Conservation (phyloP, 495 filamentous ascomycete species). For the Hyaloscypha bicolor region DNA sequence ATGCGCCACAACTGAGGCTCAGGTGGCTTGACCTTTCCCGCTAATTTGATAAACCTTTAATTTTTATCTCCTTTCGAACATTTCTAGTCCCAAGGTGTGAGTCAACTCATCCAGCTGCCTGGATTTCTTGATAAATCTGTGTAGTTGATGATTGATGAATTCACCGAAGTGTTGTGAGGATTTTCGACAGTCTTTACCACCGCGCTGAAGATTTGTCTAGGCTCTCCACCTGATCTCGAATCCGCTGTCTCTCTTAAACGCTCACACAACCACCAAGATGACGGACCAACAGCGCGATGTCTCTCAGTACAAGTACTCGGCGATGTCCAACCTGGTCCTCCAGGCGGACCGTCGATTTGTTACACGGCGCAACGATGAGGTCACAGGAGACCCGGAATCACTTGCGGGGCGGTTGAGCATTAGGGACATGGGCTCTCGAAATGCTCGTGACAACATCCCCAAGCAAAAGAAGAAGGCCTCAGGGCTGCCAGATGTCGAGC, state of each 20-base stretch:
- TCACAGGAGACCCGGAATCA: constrained; percentile 96
- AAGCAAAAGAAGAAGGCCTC: constrained; percentile 73
- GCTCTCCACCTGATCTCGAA: constrained; percentile 3
- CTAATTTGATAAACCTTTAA: neutral
- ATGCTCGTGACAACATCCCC: constrained; percentile 76
- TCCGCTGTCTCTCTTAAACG: neutral
- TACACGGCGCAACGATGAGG: constrained; percentile 88
- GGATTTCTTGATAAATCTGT: neutral
- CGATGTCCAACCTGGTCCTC: constrained; percentile 99
- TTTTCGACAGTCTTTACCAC: constrained; percentile 14
- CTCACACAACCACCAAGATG: constrained; percentile 55
- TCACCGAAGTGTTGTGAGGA: constrained; percentile 1
- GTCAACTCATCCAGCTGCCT: neutral
- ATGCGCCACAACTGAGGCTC: neutral
- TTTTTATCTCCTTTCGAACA: neutral
- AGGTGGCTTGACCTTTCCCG: neutral
- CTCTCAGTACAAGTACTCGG: constrained; percentile 99
- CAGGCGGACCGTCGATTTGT: constrained; percentile 98
- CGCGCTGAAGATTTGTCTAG: constrained; percentile 2
- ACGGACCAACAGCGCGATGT: constrained; percentile 85
- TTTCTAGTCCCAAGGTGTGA: neutral
- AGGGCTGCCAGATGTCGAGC: constrained; percentile 67
- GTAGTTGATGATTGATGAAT: constrained; percentile 11
- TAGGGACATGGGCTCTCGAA: constrained; percentile 88
- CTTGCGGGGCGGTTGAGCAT: constrained; percentile 92